Conservation (phyloP, 2,329 filamentous ascomycete genomes). For the Chaetomium strumarium region DNA sequence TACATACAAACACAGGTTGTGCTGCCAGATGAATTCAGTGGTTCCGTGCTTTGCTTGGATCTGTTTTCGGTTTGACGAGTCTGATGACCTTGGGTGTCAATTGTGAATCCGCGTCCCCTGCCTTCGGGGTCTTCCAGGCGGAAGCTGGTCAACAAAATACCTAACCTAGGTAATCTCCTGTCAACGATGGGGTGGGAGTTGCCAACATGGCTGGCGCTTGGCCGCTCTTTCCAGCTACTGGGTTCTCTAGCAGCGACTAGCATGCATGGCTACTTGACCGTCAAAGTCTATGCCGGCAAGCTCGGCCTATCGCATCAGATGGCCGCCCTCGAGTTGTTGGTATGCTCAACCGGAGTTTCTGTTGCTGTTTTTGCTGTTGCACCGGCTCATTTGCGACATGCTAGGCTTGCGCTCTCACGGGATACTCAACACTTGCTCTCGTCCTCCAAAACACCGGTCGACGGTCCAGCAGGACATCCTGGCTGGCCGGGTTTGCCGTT, state of each 20-base stretch:
- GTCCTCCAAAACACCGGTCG: conserved; percentile 29
- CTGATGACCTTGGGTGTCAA: neutral
- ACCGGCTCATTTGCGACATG: conserved; percentile 11
- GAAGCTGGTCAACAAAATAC: neutral
- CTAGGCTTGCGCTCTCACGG: conserved; percentile 28
- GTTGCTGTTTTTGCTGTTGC: neutral
- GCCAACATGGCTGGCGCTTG: conserved; percentile 31
- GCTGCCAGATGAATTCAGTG: neutral
- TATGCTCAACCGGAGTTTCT: conserved; percentile 21
- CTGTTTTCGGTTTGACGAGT: neutral
- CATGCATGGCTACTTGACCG: conserved; percentile 33
- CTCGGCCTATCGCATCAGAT: conserved; percentile 27
- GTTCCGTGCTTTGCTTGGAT: neutral
- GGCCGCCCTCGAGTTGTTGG: conserved; percentile 32
- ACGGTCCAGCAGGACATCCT: conserved; percentile 22
- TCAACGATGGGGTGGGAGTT: conserved; percentile 28
- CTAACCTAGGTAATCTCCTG: neutral
- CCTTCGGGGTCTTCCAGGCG: conserved; percentile 13
- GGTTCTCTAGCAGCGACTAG: conserved; percentile 28
- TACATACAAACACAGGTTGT: no score
- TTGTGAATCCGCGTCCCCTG: neutral
- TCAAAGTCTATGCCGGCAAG: conserved; percentile 26
- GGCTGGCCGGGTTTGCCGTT: conserved; percentile 28
- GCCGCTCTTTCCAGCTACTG: conserved; percentile 30
- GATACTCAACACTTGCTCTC: conserved; percentile 31